Evolutionary conservation across 2,329 filamentous ascomycete species (phyloP).

Genomic region (Aspergillus novofumigatus): DNA sequence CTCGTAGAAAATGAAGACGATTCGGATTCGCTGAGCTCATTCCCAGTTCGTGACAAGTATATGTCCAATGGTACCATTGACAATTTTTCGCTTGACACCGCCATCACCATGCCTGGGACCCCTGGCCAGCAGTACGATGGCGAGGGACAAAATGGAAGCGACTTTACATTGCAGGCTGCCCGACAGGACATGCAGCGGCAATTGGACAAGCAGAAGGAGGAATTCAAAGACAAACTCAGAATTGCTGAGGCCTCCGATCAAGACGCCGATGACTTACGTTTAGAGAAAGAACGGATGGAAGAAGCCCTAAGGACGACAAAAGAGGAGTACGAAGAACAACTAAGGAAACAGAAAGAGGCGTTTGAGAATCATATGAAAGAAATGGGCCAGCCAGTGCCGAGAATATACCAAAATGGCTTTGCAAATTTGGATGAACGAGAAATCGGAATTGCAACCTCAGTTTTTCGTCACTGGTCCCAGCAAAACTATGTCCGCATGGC

Average conservation of each 20-base stretch:
- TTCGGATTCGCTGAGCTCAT: conserved; percentile 82
- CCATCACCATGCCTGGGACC: conserved; percentile 89
- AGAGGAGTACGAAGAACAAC: conserved; percentile 80
- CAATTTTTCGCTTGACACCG: conserved; percentile 93
- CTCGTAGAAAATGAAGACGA: conserved; percentile 65
- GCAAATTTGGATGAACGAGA: conserved; percentile 65
- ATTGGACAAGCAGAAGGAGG: conserved; percentile 77
- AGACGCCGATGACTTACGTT: conserved; percentile 77
- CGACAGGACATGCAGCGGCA: conserved; percentile 80
- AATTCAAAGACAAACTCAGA: conserved; percentile 74
- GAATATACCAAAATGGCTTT: conserved; percentile 42
- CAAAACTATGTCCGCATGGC: conserved; percentile 92
- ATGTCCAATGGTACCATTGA: conserved; percentile 91
- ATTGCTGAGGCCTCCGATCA: conserved; percentile 65
- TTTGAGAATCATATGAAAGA: conserved; percentile 82
- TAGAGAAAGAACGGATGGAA: conserved; percentile 82
- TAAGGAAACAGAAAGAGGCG: conserved; percentile 75
- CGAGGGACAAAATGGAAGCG: conserved; percentile 47
- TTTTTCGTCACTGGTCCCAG: conserved; percentile 71
- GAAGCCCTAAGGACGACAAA: conserved; percentile 73
- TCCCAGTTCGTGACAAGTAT: conserved; percentile 87
- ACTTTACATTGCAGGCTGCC: conserved; percentile 65
- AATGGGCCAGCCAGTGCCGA: conserved; percentile 58
- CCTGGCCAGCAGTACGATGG: conserved; percentile 66
- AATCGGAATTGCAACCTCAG: conserved; percentile 62